Evolutionary conservation across 2,329 filamentous ascomycete genomes (phyloP).

Genomic region (Pseudopithomyces maydicus): DNA sequence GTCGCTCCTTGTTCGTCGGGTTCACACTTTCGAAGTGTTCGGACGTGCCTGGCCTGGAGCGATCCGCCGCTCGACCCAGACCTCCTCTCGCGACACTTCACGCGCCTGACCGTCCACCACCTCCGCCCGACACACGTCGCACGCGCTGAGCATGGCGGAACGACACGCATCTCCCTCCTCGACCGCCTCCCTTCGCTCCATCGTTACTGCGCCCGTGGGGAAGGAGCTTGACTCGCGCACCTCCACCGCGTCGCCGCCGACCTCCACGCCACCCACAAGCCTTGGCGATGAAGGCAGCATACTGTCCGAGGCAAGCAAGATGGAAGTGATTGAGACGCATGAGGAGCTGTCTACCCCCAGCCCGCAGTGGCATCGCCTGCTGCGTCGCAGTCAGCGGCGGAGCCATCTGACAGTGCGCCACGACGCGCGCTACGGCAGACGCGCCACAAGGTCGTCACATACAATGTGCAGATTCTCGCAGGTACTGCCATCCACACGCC

Average conservation of each 20-base stretch:
- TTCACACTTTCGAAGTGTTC: slow-evolving; percentile 42
- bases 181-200: slow-evolving; percentile 49
- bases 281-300: slow-evolving; percentile 67
- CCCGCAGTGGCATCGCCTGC: slow-evolving; percentile 21
- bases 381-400: slow-evolving; percentile 18
- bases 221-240: slow-evolving; percentile 40
- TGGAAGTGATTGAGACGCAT: slow-evolving; percentile 32
- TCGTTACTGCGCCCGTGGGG: slow-evolving; percentile 44
- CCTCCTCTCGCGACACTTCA: slow-evolving; percentile 23
- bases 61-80: slow-evolving; percentile 29
- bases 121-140: slow-evolving; percentile 28
- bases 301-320: slow-evolving; percentile 44
- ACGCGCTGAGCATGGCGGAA: slow-evolving; percentile 35
- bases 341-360: slow-evolving; percentile 19
- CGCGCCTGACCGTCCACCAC: slow-evolving; percentile 39
- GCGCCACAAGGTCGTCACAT: slow-evolving; percentile 64
- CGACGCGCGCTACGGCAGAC: slow-evolving; percentile 54
- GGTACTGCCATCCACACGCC: slow-evolving; percentile 66
- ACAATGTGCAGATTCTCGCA: slow-evolving; percentile 68
- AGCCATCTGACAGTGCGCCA: slow-evolving; percentile 26
- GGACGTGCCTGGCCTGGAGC: slow-evolving; percentile 35
- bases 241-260: slow-evolving; percentile 60
- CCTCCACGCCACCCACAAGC: slow-evolving; percentile 70
- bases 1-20: slow-evolving; percentile 25
- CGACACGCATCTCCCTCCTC: slow-evolving; percentile 44